phyloP scores from a whole-genome alignment of 176 grass and related monocot species.

The Triticum urartu region DNA sequence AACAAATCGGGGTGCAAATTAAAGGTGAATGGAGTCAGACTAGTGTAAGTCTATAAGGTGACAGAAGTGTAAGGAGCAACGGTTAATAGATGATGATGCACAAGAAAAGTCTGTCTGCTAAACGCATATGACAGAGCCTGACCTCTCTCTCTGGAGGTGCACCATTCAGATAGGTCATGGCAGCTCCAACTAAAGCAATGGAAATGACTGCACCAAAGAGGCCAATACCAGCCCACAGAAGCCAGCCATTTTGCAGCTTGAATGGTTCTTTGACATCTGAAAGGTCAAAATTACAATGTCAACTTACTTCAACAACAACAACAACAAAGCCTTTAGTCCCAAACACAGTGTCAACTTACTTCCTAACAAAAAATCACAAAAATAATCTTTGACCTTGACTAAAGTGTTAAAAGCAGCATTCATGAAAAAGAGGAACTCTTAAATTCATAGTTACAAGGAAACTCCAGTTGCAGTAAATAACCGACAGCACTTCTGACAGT shows the following conservation, averaged over 20 bases:
- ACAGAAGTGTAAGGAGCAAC: constrained; percentile 1
- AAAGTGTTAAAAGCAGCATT: not conserved
- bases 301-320: not conserved
- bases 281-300: constrained; percentile 1
- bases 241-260: constrained; percentile 79
- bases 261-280: constrained; percentile 91
- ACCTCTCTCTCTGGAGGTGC: constrained; percentile 87
- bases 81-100: not conserved
- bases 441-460: not conserved
- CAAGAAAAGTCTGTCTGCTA: constrained; percentile 5
- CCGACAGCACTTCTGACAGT: not conserved
- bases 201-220: constrained; percentile 67
- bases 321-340: too few relatives aligned
- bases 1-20: constrained; percentile 1
- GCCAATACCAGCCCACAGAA: constrained; percentile 84
- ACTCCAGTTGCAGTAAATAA: not conserved
- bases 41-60: not conserved
- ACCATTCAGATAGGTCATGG: constrained; percentile 68
- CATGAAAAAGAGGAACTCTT: constrained; percentile 6
- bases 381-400: not conserved
- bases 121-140: constrained; percentile 11
- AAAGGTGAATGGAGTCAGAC: not conserved
- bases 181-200: constrained; percentile 71
- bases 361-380: not conserved
- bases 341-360: not conserved